Conservation (phyloP, 1,139 yeast genomes). For the Pneumocystis sp. region DNA sequence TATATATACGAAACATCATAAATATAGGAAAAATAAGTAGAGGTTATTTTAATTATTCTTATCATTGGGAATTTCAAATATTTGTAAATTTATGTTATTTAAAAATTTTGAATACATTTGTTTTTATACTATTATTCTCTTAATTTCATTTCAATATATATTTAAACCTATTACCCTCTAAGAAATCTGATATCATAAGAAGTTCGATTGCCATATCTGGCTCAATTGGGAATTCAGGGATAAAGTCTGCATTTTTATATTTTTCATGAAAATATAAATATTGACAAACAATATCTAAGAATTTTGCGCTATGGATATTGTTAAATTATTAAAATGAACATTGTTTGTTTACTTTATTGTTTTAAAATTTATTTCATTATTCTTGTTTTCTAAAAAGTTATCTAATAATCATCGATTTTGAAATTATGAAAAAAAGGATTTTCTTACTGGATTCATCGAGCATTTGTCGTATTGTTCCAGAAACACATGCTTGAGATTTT, state of each 20-base stretch:
- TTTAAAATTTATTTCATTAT: slow-evolving; percentile 12
- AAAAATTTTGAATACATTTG: neutral
- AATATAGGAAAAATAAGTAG: neutral
- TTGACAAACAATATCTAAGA: slow-evolving; percentile 71
- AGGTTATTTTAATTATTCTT: neutral
- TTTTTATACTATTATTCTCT: neutral
- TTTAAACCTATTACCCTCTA: slow-evolving; percentile 35
- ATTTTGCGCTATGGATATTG: slow-evolving; percentile 36
- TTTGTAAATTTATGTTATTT: neutral
- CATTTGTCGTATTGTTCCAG: slow-evolving; percentile 64
- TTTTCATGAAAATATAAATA: slow-evolving; percentile 65
- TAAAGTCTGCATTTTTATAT: slow-evolving; percentile 34
- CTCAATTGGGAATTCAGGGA: slow-evolving; percentile 80
- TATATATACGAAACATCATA: slow-evolving; percentile 12
- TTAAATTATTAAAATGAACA: neutral
- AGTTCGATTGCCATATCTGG: slow-evolving; percentile 87
- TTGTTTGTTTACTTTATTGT: slow-evolving; percentile 8
- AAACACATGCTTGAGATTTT: slow-evolving; percentile 67
- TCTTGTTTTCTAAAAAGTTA: slow-evolving; percentile 12
- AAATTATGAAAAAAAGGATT: neutral
- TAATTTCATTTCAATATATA: neutral
- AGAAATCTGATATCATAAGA: slow-evolving; percentile 78
- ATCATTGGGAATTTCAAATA: neutral
- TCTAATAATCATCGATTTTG: slow-evolving; percentile 2
- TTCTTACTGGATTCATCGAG: slow-evolving; percentile 22